phyloP scores from a whole-genome alignment of 176 grass and related monocot genomes.

The Dendrocalamus sinicus region DNA sequence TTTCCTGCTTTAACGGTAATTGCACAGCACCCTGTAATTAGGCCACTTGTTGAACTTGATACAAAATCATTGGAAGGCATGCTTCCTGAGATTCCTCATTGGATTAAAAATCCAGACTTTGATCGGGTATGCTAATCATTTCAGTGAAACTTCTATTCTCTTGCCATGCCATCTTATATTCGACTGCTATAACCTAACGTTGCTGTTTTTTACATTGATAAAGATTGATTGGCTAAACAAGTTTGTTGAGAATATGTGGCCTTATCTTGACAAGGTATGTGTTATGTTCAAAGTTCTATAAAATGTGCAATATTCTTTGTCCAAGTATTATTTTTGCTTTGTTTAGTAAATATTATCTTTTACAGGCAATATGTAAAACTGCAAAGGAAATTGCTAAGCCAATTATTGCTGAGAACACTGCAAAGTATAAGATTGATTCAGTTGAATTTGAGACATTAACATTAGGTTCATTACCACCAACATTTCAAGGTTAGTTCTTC shows the following conservation, averaged over 20 bases:
- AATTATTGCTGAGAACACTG: constrained; percentile 84
- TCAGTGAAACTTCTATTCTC: constrained; percentile 10
- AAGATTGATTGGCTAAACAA: constrained; percentile 91
- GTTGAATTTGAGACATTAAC: constrained; percentile 86
- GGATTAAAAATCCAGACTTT: constrained; percentile 86
- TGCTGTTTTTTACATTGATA: not conserved
- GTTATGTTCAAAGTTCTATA: constrained; percentile 8
- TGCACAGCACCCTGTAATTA: constrained; percentile 65
- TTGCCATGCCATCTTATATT: constrained; percentile 19
- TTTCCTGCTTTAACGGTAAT: constrained; percentile 29
- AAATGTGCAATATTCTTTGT: constrained; percentile 13
- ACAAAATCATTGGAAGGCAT: constrained; percentile 62
- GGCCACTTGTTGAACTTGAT: constrained; percentile 76
- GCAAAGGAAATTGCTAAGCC: constrained; percentile 80
- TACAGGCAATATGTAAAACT: constrained; percentile 78
- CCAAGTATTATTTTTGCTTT: not conserved
- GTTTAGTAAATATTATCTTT: constrained; percentile 3
- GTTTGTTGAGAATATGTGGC: constrained; percentile 78
- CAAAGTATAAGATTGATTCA: constrained; percentile 85
- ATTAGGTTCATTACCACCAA: constrained; percentile 74
- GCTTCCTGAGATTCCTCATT: constrained; percentile 79
- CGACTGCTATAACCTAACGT: constrained; percentile 1
- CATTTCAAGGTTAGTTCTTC: constrained; percentile 67
- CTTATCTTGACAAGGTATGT: constrained; percentile 86
- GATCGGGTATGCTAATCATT: constrained; percentile 59